Percentiles rank a stretch among this genome's conserved stretches.
These are phyloP conservation scores for Xylaria sp. DNA, from an alignment of 495 filamentous ascomycete genomes.

Conservation along the genomic window DNA sequence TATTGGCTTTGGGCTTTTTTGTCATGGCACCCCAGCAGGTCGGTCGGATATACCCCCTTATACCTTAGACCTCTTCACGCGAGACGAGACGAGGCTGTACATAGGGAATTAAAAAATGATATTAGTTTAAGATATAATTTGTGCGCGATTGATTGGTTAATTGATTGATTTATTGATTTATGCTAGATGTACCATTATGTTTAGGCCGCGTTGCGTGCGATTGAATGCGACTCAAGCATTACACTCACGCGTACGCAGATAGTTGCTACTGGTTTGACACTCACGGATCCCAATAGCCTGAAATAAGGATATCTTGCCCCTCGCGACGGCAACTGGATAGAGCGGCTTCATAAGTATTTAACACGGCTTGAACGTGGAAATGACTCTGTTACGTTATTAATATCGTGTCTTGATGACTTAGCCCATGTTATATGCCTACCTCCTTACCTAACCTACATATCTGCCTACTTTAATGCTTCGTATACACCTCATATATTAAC, in stretches of 20 bases:
- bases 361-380: conserved; percentile 2
- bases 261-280: too few relatives aligned
- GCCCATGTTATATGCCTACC: background rate
- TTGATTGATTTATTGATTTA: background rate
- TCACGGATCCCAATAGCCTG: too few relatives aligned
- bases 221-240: background rate
- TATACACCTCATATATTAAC: background rate
- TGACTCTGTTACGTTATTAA: background rate
- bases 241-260: too few relatives aligned
- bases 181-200: background rate
- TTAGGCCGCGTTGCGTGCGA: background rate
- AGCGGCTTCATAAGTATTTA: background rate
- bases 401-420: background rate
- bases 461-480: too few relatives aligned
- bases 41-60: conserved; percentile 35
- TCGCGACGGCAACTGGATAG: background rate
- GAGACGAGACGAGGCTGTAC: conserved; percentile 11
- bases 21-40: conserved; percentile 3
- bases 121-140: background rate
- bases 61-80: conserved; percentile 9
- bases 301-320: background rate
- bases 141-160: background rate
- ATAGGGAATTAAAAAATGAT: conserved; percentile 17
- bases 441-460: background rate
- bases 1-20: background rate